A percentile compares a stretch with the other conserved stretches of the same genome.
phyloP scores from a whole-genome alignment of 331 rosid genomes.

The Erythrophleum ivorense region DNA sequence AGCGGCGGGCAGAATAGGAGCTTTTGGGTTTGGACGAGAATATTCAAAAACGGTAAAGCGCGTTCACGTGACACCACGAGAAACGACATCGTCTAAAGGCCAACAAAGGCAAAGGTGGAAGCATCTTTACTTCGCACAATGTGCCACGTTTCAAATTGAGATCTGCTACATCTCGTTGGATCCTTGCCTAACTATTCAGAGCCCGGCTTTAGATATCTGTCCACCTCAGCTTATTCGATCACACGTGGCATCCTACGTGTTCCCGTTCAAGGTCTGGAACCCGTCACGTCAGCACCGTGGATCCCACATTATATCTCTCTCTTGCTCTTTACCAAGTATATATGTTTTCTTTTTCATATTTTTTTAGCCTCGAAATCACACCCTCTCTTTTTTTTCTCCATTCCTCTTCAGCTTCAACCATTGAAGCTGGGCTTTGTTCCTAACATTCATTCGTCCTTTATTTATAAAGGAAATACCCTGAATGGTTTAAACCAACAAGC shows the following conservation, averaged over 20 bases:
- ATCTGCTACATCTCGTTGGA: constrained; percentile 17
- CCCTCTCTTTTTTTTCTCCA: neutral
- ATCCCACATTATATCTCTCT: neutral
- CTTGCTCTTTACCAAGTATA: neutral
- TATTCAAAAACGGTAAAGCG: neutral
- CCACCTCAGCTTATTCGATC: constrained; percentile 8
- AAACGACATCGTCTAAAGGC: neutral
- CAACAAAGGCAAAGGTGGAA: neutral
- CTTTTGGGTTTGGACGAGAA: neutral
- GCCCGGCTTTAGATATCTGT: constrained; percentile 33
- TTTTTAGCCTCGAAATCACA: neutral
- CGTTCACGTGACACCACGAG: neutral
- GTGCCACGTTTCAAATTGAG: constrained; percentile 17
- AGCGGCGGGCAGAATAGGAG: too few relatives aligned
- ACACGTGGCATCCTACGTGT: constrained; percentile 36
- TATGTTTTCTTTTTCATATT: neutral
- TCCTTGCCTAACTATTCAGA: too few relatives aligned
- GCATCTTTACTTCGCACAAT: neutral
- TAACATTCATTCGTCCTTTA: neutral
- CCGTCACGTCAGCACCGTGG: constrained; percentile 17
- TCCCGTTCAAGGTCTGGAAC: constrained; percentile 8
- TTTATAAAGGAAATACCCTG: neutral
- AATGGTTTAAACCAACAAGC: neutral
- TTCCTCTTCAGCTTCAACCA: neutral
- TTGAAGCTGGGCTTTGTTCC: constrained; percentile 9